These are phyloP conservation scores for Cystofilobasidium bisporidii DNA, from an alignment of 768 basidiomycete genomes.

Conservation along the genomic window DNA sequence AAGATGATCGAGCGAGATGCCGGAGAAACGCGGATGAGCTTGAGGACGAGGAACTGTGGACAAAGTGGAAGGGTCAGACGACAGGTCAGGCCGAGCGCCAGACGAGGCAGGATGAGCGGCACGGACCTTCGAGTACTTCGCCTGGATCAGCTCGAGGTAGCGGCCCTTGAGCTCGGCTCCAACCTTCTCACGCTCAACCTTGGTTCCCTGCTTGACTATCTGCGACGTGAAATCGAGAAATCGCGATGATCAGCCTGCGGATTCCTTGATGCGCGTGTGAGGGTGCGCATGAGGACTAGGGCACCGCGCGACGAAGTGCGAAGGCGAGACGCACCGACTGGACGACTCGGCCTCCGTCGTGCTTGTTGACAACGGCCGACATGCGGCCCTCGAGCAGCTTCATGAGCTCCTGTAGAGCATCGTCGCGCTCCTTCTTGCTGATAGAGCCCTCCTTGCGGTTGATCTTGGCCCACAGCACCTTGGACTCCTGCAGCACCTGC, in stretches of 20 bases:
- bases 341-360: constrained; percentile 63
- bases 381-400: constrained; percentile 66
- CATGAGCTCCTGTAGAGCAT: constrained; percentile 66
- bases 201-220: constrained; percentile 70
- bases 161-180: constrained; percentile 72
- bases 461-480: constrained; percentile 61
- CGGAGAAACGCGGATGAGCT: constrained; percentile 52
- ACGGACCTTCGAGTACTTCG: constrained; percentile 77
- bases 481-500: constrained; percentile 61
- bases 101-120: constrained; percentile 22
- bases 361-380: constrained; percentile 77
- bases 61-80: not conserved
- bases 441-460: constrained; percentile 55
- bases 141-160: constrained; percentile 67
- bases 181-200: constrained; percentile 64
- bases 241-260: too few species aligned
- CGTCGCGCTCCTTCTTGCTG: constrained; percentile 58
- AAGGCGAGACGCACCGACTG: constrained; percentile 47
- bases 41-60: constrained; percentile 63
- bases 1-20: constrained; percentile 69
- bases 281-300: too few species aligned
- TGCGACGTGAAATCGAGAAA: too few species aligned
- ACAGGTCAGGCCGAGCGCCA: not conserved
- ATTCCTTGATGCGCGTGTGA: too few species aligned
- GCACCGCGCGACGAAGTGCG: too few species aligned